Conservation (phyloP, 371 early-diverging fungal species). For the Mortierella sp. region DNA sequence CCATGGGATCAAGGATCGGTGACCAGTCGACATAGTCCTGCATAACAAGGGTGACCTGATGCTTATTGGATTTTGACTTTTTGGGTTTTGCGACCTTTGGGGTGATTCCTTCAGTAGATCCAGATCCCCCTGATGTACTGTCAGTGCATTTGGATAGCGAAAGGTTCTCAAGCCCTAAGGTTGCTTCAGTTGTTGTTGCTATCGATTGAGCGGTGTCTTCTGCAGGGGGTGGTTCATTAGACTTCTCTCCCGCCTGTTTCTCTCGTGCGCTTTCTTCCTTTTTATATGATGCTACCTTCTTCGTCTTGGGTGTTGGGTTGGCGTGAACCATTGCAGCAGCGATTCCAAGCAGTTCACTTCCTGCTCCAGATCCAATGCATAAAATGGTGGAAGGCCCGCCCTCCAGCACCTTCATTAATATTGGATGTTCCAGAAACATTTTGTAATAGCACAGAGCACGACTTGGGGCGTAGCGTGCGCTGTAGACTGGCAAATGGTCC, state of each 20-base stretch:
- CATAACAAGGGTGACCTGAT: conserved; percentile 63
- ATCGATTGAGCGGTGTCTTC: not conserved
- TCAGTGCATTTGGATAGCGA: not conserved
- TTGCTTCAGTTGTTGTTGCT: not conserved
- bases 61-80: conserved; percentile 53
- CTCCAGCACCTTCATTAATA: conserved; percentile 62
- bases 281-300: conserved; percentile 11
- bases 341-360: conserved; percentile 87
- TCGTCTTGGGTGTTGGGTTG: conserved; percentile 24
- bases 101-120: not conserved
- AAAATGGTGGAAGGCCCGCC: conserved; percentile 57
- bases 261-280: conserved; percentile 2
- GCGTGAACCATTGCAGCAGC: conserved; percentile 77
- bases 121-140: not conserved
- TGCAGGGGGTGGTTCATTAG: not conserved
- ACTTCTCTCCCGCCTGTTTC: not conserved
- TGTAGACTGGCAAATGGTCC: conserved; percentile 79
- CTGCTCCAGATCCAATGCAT: conserved; percentile 87
- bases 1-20: conserved; percentile 62
- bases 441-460: conserved; percentile 88
- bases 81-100: conserved; percentile 10
- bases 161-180: conserved; percentile 2
- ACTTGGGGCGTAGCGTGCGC: conserved; percentile 87
- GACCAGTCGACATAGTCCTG: conserved; percentile 82
- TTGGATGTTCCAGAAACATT: conserved; percentile 68